These are phyloP conservation scores for Cadophora malorum DNA, from an alignment of 2,329 filamentous ascomycete genomes.

Conservation along the genomic window DNA sequence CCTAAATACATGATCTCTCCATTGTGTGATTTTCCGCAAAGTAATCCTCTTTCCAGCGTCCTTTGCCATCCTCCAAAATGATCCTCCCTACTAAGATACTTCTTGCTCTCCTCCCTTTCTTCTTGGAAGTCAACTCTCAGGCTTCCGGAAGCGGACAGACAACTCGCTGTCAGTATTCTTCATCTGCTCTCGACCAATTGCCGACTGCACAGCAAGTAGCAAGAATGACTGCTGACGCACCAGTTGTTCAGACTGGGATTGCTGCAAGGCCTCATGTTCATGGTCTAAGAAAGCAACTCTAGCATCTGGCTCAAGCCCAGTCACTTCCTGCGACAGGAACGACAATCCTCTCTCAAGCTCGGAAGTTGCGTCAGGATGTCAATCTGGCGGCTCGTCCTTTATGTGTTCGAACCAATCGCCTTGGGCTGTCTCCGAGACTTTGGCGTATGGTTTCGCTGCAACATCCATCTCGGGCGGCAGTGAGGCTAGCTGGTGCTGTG, in stretches of 20 bases:
- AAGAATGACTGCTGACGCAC: neutral
- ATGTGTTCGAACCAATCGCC: constrained; percentile 68
- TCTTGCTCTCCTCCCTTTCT: constrained; percentile 41
- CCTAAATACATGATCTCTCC: neutral
- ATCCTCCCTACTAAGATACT: constrained; percentile 27
- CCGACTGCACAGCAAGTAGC: neutral
- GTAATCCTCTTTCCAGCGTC: too few relatives aligned
- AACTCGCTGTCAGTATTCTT: constrained; percentile 46
- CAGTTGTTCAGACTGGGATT: constrained; percentile 59
- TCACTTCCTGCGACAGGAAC: constrained; percentile 47
- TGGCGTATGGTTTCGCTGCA: constrained; percentile 67
- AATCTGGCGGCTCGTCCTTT: constrained; percentile 52
- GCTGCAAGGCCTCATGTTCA: constrained; percentile 73
- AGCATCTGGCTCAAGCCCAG: constrained; percentile 40
- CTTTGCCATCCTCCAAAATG: constrained; percentile 20
- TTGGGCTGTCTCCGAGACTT: constrained; percentile 62
- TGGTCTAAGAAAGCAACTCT: constrained; percentile 64
- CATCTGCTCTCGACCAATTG: neutral
- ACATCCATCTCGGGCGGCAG: constrained; percentile 60
- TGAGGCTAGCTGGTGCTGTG: constrained; percentile 70
- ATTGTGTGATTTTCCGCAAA: neutral
- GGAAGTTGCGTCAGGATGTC: constrained; percentile 59
- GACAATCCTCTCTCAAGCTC: constrained; percentile 60
- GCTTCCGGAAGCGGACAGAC: constrained; percentile 40
- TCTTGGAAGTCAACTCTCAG: constrained; percentile 35